Evolutionary conservation across 495 filamentous ascomycete species (phyloP).

Genomic region (Trichocladium antarcticum): DNA sequence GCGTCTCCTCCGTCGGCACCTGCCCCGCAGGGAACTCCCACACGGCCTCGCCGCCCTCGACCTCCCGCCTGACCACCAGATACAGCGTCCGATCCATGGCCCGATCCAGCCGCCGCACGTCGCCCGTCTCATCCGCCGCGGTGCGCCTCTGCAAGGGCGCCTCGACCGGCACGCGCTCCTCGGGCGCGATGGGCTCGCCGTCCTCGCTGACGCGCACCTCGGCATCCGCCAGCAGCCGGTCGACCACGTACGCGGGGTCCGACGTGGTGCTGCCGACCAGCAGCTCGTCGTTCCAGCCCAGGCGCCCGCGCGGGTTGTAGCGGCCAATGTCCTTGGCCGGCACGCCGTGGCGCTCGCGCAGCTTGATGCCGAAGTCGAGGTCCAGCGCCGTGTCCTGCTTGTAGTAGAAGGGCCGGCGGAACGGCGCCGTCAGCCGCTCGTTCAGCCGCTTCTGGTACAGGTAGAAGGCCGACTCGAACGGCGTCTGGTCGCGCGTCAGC

Average conservation of each 20-base stretch:
- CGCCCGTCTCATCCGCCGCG: constrained; percentile 66
- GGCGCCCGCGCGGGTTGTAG: constrained; percentile 67
- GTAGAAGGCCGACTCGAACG: constrained; percentile 86
- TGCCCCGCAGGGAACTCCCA: constrained; percentile 72
- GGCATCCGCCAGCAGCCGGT: constrained; percentile 60
- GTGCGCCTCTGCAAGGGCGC: constrained; percentile 59
- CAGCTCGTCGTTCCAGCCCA: constrained; percentile 87
- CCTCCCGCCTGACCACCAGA: constrained; percentile 56
- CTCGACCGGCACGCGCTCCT: constrained; percentile 58
- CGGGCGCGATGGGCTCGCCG: constrained; percentile 48
- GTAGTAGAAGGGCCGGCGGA: constrained; percentile 91
- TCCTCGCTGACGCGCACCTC: constrained; percentile 54
- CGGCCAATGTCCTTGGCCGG: constrained; percentile 72
- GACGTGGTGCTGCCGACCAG: constrained; percentile 56
- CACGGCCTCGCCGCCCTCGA: constrained; percentile 45
- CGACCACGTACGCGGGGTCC: constrained; percentile 42
- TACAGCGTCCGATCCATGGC: constrained; percentile 71
- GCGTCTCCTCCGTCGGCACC: constrained; percentile 55
- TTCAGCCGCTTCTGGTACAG: constrained; percentile 97
- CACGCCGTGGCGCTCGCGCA: constrained; percentile 55
- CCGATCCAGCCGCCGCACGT: constrained; percentile 67
- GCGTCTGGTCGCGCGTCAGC: constrained; percentile 68
- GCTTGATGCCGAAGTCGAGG: constrained; percentile 83
- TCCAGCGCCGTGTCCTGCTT: constrained; percentile 78
- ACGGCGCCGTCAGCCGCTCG: constrained; percentile 80